phyloP scores from a whole-genome alignment of 768 basidiomycete genomes.

The Pleurotus tuber-regium region DNA sequence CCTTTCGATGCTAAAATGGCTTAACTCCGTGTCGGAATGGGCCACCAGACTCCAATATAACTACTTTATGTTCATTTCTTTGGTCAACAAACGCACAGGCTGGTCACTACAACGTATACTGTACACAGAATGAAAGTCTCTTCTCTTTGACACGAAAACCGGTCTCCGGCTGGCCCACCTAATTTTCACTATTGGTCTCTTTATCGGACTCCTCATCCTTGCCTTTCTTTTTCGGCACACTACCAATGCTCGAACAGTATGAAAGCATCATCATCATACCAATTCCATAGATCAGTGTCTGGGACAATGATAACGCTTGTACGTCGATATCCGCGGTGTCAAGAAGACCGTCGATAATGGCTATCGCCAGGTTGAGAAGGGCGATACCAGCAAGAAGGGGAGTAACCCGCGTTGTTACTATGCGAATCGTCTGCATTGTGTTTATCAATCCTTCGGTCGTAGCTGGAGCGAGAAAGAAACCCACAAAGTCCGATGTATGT shows the following conservation, averaged over 20 bases:
- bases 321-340: neutral
- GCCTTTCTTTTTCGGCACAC: neutral
- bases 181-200: too few species aligned
- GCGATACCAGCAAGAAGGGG: neutral
- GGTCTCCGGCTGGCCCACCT: too few species aligned
- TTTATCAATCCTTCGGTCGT: neutral
- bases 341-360: neutral
- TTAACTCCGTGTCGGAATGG: too few species aligned
- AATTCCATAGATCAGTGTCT: neutral
- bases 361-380: neutral
- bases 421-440: neutral
- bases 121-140: too few species aligned
- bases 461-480: neutral
- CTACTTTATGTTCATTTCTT: too few species aligned
- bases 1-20: too few species aligned
- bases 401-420: neutral
- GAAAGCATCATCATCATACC: neutral
- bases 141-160: too few species aligned
- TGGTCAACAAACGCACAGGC: too few species aligned
- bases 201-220: neutral
- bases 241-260: neutral
- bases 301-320: neutral
- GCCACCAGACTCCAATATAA: too few species aligned
- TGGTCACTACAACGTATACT: too few species aligned
- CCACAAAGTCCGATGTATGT: neutral